These are phyloP conservation scores for Neopestalotiopsis sp. DNA, from an alignment of 2,329 filamentous ascomycete species.

Conservation along the genomic window DNA sequence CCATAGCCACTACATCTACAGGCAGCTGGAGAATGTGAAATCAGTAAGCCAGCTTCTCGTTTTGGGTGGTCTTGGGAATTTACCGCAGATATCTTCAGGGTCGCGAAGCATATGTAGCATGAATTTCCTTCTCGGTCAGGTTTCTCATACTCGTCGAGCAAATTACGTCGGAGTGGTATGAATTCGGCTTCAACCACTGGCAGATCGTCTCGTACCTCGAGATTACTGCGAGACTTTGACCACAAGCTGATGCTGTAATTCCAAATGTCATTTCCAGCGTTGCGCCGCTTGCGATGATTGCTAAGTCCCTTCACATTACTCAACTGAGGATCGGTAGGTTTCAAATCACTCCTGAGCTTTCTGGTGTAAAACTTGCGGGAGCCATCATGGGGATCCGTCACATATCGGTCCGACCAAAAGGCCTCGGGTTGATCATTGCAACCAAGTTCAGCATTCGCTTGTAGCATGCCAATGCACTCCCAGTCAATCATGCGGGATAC, in stretches of 20 bases:
- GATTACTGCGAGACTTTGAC: slow-evolving; percentile 58
- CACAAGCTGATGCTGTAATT: slow-evolving; percentile 85
- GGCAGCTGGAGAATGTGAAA: slow-evolving; percentile 60
- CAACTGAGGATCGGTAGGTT: slow-evolving; percentile 70
- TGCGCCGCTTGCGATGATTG: slow-evolving; percentile 48
- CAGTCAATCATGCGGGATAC: slow-evolving; percentile 62
- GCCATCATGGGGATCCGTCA: slow-evolving; percentile 66
- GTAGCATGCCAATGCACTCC: slow-evolving; percentile 54
- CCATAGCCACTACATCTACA: slow-evolving; percentile 71
- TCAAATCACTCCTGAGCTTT: slow-evolving; percentile 62
- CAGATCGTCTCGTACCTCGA: slow-evolving; percentile 69
- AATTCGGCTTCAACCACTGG: slow-evolving; percentile 80
- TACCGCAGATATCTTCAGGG: slow-evolving; percentile 77
- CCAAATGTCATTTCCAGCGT: slow-evolving; percentile 66
- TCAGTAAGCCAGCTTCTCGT: background rate
- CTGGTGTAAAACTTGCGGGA: slow-evolving; percentile 65
- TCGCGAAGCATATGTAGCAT: slow-evolving; percentile 78
- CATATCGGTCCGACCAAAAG: slow-evolving; percentile 59
- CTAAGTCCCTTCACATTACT: slow-evolving; percentile 51
- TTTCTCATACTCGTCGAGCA: slow-evolving; percentile 72
- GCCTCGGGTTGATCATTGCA: slow-evolving; percentile 51
- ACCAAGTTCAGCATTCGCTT: slow-evolving; percentile 37
- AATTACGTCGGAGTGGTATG: slow-evolving; percentile 79
- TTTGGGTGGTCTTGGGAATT: slow-evolving; percentile 39
- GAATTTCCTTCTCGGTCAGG: slow-evolving; percentile 51